Base-by-base conservation (phyloP, 345 rosid species). In the Populus tremula region DNA sequence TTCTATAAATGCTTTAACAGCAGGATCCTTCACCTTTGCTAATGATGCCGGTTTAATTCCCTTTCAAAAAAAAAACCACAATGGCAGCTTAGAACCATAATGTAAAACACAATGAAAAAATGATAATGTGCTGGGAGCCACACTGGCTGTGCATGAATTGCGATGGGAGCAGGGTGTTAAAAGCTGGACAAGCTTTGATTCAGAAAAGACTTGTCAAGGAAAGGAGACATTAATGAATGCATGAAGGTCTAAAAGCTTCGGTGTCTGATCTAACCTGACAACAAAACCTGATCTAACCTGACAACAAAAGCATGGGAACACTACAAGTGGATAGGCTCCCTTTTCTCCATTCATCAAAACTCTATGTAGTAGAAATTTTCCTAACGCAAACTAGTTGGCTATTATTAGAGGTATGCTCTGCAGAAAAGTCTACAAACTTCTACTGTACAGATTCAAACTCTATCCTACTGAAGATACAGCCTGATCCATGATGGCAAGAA, bases 1-100 rank as follows among this genome's bases (percentile, higher is more conserved):
- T 84, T 90, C 97, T 77, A 96, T 93, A 83, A 96, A 96, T 65
- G 79, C 79, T 86, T 78, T 89, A 56, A 93, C 93, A 39, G 82
- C 84, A 17, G 84, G 86, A 83, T 93, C 90, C 64, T 79, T 83
- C 84, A 96, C 98, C 80, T 90, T 96, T 38, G 85, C 88, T 85
- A 96, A 87, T 25, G 99, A 89, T 50, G 96, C 99, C 53, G 99
- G 99, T 80, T 90, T 93, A 66, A 92, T 88, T 79, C 99, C 99
- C 98, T 96, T 82, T 66, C 27, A 77, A 67, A 20, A 84, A 80
- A 59, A 59, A n/a, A 43, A 76, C 17, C 65, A 69, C 29, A 61
- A 13, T 64, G 72, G 75, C 33, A 50, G 73, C 25, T 77, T 54
- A 73, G 38, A 77, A 64, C 75, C 39, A 27, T 56, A 29, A 65